These are phyloP conservation scores for Thuja plicata DNA, from an alignment of 83 land plant genomes.

Conservation along the genomic window DNA sequence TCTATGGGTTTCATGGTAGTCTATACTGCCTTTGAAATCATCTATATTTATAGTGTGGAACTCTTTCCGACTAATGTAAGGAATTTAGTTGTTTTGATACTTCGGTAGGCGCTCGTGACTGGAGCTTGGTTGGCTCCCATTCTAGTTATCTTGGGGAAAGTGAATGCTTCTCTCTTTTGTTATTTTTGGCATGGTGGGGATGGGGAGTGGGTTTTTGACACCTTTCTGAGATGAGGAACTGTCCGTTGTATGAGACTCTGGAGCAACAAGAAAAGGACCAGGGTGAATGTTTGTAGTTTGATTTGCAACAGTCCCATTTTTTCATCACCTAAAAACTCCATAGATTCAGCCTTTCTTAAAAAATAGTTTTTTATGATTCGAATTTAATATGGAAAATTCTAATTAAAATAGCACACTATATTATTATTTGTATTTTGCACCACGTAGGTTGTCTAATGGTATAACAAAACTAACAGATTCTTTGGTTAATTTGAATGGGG, in stretches of 20 bases:
- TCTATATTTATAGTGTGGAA: constrained; percentile 52
- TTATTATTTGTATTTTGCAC: too few relatives aligned
- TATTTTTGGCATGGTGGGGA: constrained; percentile 27
- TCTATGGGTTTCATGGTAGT: constrained; percentile 33
- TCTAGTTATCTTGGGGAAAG: constrained; percentile 33
- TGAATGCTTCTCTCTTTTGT: constrained; percentile 37
- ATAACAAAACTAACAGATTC: too few relatives aligned
- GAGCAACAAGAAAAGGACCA: constrained; percentile 44
- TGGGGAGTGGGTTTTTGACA: constrained; percentile 28
- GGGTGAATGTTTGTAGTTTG: too few relatives aligned
- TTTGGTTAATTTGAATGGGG: too few relatives aligned
- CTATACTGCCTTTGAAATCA: constrained; percentile 37
- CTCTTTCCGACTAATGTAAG: constrained; percentile 57
- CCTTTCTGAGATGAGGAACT: constrained; percentile 48
- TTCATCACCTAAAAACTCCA: too few relatives aligned
- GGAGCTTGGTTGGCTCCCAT: constrained; percentile 49
- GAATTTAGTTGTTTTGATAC: constrained; percentile 45
- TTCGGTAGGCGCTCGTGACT: constrained; percentile 45
- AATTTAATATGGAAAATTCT: too few relatives aligned
- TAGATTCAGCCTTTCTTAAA: too few relatives aligned
- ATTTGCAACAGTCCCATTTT: too few relatives aligned
- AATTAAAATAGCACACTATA: too few relatives aligned
- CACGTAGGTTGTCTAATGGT: too few relatives aligned
- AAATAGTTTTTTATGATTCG: too few relatives aligned
- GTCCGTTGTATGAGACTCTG: constrained; percentile 54